Evolutionary conservation across 805 yeast species (phyloP), one percentile per base, ranked within the genome.

Genomic region (Hemisphaericaspora nanyangensis): DNA sequence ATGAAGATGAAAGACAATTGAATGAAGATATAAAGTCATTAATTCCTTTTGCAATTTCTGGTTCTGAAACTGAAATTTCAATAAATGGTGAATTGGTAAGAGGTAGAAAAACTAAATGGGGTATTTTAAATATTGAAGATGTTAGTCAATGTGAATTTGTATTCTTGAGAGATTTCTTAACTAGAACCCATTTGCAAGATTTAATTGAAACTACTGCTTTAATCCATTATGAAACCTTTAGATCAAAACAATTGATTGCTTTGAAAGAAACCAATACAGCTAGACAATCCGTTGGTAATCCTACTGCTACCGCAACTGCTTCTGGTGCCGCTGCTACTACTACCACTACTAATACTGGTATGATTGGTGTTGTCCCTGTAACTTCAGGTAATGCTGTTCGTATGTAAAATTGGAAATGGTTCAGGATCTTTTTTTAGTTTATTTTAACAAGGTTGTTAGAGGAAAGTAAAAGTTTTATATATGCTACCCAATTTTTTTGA

Each of bases 81-180:
- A 72, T 85, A 38, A 80, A 82, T 54, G 96, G 96, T 31, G 85
- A 82, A 54, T 67, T 75, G 18, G 85, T 89, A 33, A 83, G 91
- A 54, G 96, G 96, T 36, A 82, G 98, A 67, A 81, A 85, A 67
- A 89, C 95, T 40, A 81, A 83, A 58, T 91, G 96, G 96, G 97
- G 97, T 17, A 75, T 84, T 13, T 84, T 91, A 55, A 86, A 89
- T 61, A 87, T 93, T 45, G 97, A 90, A 67, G 96, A 93, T 66
- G 89, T 87, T 38, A 78, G 83, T 39, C 98, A 93, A 66, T 89
- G 96, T 66, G 99, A 93, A 68, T 93, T 93, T 72, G 87, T 88
- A 28, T 89, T 87, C 53, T 79, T 93, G 58, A 80, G 97, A 67
- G 95, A 88, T 61, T 93, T 93, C 63, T 77, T 93, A 56, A 88